Conservation (phyloP, 1,284 basidiomycete genomes). For the Malassezia japonica region DNA sequence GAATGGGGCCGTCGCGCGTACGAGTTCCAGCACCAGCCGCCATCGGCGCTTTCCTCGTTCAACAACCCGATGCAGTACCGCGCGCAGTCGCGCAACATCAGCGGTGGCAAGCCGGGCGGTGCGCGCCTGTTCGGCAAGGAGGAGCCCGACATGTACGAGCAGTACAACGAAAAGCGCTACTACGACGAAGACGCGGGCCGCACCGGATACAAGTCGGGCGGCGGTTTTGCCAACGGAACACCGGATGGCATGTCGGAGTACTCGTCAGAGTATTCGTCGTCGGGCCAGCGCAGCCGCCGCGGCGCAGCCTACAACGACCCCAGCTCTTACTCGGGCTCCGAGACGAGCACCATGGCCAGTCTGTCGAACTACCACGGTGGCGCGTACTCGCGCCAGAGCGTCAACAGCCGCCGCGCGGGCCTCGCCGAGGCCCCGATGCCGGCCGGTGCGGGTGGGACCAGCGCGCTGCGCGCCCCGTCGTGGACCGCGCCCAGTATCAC, state of each 20-base stretch:
- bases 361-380: slow-evolving; percentile 13
- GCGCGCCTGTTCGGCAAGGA: background rate
- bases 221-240: background rate
- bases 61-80: slow-evolving; percentile 20
- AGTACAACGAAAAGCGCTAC: slow-evolving; percentile 5
- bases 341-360: slow-evolving; percentile 7
- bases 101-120: slow-evolving; percentile 6
- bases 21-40: slow-evolving; percentile 26
- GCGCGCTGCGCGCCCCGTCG: slow-evolving; percentile 1
- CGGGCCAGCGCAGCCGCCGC: slow-evolving; percentile 18
- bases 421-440: slow-evolving; percentile 8
- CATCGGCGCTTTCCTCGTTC: slow-evolving; percentile 9
- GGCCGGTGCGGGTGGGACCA: slow-evolving; percentile 14
- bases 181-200: slow-evolving; percentile 5
- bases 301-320: slow-evolving; percentile 33
- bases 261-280: background rate
- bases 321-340: slow-evolving; percentile 14
- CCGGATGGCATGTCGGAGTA: background rate
- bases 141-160: slow-evolving; percentile 1
- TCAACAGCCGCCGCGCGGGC: slow-evolving; percentile 15
- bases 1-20: slow-evolving; percentile 44
- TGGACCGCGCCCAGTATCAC: slow-evolving; percentile 16
- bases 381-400: slow-evolving; percentile 11
- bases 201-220: slow-evolving; percentile 9
- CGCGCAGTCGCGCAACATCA: slow-evolving; percentile 10